A percentile compares a stretch with the other conserved stretches of the same genome.
Evolutionary conservation across 2,329 filamentous ascomycete species (phyloP).

Genomic region (Botrytis sinoallii): DNA sequence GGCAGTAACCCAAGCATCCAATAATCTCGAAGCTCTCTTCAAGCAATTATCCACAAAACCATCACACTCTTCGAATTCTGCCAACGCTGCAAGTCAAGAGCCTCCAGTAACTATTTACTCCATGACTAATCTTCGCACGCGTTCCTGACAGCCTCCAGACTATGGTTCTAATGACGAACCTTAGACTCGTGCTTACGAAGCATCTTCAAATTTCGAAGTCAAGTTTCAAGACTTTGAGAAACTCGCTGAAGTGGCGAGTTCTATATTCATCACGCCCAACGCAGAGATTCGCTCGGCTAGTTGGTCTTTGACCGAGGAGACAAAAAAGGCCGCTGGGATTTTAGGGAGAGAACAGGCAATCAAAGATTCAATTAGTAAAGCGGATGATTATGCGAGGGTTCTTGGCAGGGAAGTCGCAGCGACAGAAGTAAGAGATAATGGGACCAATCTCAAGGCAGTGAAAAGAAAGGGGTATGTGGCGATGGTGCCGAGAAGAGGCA

Average conservation of each 20-base stretch:
- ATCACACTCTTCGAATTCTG: background rate
- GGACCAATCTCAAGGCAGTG: background rate
- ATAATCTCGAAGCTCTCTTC: slow-evolving; percentile 7
- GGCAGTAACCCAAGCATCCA: slow-evolving; percentile 1
- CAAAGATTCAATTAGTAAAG: background rate
- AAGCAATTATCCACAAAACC: background rate
- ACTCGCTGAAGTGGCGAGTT: background rate
- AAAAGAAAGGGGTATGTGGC: background rate
- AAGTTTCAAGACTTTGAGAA: background rate
- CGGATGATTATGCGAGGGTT: background rate
- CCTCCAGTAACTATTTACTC: background rate
- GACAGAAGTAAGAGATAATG: background rate
- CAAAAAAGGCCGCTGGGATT: background rate
- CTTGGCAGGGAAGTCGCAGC: background rate
- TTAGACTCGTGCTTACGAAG: background rate
- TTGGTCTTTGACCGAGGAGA: background rate
- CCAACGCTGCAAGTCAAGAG: no score
- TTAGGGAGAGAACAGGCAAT: background rate
- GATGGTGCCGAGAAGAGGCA: background rate
- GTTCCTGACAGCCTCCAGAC: background rate
- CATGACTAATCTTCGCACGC: background rate
- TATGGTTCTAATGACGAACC: background rate
- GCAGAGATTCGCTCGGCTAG: background rate
- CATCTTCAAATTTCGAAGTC: background rate
- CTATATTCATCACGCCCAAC: background rate